Evolutionary conservation across 2,329 filamentous ascomycete species (phyloP).

Genomic region (Diaporthe sp.): DNA sequence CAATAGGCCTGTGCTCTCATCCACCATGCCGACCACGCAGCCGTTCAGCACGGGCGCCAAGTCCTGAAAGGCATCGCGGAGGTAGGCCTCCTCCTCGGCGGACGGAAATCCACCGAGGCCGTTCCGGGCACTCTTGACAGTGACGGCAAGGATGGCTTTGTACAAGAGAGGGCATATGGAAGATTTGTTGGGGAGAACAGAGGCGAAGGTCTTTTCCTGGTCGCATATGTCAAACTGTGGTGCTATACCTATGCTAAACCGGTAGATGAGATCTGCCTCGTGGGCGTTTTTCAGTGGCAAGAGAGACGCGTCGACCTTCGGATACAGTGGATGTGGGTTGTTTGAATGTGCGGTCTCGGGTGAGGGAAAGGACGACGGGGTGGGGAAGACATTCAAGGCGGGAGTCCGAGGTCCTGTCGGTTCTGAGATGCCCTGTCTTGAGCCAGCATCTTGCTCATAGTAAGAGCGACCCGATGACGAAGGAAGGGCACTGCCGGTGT

Average conservation of each 20-base stretch:
- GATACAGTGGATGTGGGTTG: constrained; percentile 12
- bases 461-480: not conserved
- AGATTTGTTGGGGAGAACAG: constrained; percentile 11
- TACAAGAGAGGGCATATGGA: constrained; percentile 21
- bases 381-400: constrained; percentile 10
- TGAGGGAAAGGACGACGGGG: constrained; percentile 11
- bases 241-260: constrained; percentile 7
- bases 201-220: constrained; percentile 16
- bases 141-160: constrained; percentile 16
- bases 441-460: not conserved
- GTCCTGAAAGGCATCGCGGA: constrained; percentile 8
- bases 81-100: constrained; percentile 14
- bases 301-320: constrained; percentile 18
- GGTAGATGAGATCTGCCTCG: constrained; percentile 22
- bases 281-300: constrained; percentile 9
- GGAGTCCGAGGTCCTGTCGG: not conserved
- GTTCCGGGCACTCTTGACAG: not conserved
- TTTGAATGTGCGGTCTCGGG: constrained; percentile 17
- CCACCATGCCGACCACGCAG: constrained; percentile 19
- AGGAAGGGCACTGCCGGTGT: not conserved
- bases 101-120: not conserved
- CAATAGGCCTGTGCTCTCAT: constrained; percentile 14
- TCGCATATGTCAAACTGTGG: constrained; percentile 12
- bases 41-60: constrained; percentile 1
- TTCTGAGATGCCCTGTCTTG: constrained; percentile 5